phyloP scores from a whole-genome alignment of 108 stramenopile genomes.

The Nannochloropsis granulata region DNA sequence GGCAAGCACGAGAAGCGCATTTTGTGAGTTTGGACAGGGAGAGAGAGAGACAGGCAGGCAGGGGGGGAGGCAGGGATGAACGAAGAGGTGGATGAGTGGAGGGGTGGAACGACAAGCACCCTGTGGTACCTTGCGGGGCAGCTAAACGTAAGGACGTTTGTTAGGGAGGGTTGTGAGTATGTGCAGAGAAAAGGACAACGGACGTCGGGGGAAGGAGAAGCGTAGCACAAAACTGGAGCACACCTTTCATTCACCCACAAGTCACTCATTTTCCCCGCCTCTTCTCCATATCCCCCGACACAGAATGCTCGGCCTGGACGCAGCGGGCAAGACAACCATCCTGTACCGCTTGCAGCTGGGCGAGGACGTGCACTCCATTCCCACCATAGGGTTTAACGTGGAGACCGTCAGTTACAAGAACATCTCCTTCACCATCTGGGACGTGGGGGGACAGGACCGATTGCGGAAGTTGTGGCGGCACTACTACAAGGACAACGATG shows the following conservation, averaged over 20 bases:
- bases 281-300: background rate
- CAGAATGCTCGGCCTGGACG: background rate
- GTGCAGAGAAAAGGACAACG: background rate
- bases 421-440: constrained; percentile 29
- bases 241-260: too few species aligned
- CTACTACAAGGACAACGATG: constrained; percentile 34
- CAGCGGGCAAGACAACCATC: background rate
- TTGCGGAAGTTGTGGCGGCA: constrained; percentile 41
- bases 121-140: too few species aligned
- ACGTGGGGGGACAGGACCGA: constrained; percentile 43
- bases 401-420: constrained; percentile 50
- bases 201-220: too few species aligned
- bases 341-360: background rate
- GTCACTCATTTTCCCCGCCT: too few species aligned
- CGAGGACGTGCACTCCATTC: background rate
- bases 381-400: constrained; percentile 44
- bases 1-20: background rate
- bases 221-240: too few species aligned
- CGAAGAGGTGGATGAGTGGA: too few species aligned
- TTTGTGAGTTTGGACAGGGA: background rate
- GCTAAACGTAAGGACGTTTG: background rate
- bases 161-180: background rate
- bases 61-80: background rate
- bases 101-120: too few species aligned
- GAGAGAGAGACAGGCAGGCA: background rate